phyloP scores from a whole-genome alignment of 2,329 filamentous ascomycete species.

The Colletotrichum neosansevieriae region DNA sequence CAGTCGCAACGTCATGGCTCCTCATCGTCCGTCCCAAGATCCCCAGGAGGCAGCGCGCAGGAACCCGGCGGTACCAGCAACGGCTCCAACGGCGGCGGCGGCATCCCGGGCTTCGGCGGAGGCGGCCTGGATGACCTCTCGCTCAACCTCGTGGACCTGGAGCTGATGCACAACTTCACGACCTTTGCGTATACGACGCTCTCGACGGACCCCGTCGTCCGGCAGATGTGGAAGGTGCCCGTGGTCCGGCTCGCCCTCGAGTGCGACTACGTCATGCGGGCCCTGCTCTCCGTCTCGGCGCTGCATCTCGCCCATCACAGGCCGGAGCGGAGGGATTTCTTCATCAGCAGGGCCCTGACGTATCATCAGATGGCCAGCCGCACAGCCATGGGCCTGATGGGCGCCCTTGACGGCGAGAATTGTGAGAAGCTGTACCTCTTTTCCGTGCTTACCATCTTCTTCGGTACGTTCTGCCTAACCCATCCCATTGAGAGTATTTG shows the following conservation, averaged over 20 bases:
- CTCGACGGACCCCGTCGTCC: constrained; percentile 54
- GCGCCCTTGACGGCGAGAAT: constrained; percentile 40
- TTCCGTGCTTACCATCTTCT: constrained; percentile 50
- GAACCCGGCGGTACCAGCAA: constrained; percentile 19
- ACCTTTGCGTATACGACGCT: constrained; percentile 62
- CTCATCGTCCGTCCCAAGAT: constrained; percentile 28
- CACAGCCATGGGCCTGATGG: constrained; percentile 41
- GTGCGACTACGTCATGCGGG: constrained; percentile 62
- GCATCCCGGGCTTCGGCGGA: constrained; percentile 12
- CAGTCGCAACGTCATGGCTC: constrained; percentile 37
- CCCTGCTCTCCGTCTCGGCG: constrained; percentile 62
- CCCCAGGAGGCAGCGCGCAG: constrained; percentile 18
- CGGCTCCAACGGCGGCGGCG: background rate
- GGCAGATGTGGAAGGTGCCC: constrained; percentile 60
- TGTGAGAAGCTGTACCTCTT: constrained; percentile 47
- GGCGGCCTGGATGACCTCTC: constrained; percentile 39
- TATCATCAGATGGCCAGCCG: constrained; percentile 41
- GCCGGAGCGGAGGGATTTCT: constrained; percentile 52
- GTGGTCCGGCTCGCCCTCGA: constrained; percentile 60
- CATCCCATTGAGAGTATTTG: background rate
- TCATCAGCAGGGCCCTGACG: constrained; percentile 45
- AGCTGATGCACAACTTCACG: constrained; percentile 66
- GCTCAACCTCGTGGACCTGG: constrained; percentile 60
- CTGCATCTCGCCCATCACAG: constrained; percentile 60
- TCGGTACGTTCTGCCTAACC: constrained; percentile 41